Base-by-base conservation (phyloP, 1,284 basidiomycete species). In the Takashimella tepidaria region DNA sequence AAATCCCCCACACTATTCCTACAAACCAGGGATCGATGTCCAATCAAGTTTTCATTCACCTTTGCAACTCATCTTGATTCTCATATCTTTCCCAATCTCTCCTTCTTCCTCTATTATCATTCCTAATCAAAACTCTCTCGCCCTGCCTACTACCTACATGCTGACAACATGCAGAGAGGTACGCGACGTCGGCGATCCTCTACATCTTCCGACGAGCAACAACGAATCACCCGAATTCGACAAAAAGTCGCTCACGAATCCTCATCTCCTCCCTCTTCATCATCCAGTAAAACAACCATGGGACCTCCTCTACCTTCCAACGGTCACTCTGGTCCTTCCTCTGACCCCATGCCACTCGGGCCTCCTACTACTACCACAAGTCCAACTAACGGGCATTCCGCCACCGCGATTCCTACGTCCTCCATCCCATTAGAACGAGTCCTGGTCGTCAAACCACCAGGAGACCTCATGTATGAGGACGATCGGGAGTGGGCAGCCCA, bases 391-490 rank as follows among this genome's bases (percentile, higher is more conserved):
- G 31, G 31, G 31, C 31, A 37, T 16, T 8, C 31, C 31, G n/a
- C n/a, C n/a, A n/a, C n/a, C n/a, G n/a, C n/a, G n/a, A n/a, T n/a
- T n/a, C n/a, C n/a, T n/a, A n/a, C n/a, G n/a, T n/a, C n/a, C n/a
- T n/a, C n/a, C n/a, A 16, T 56, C 54, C 11, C 20, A 26, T 19
- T 44, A 22, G 41, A 8, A 22, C 37, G 19, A 19, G 16, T 25
- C 31, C n/a, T 21, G 8, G 19, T 41, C 8, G 8, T 22, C 41
- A 48, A 48, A 47, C 47, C 45, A n/a, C 31, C 37, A 11, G 41
- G 51, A 12, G 31, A 41, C 8, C 51, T 71, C n/a, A 70, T 72
- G 69, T 74, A 74, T 45, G 58, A 59, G 13, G 72, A 74, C 54
- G 70, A 74, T 49, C 48, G 51, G 13, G 68, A 69, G 40, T 74